A percentile compares a stretch with the other conserved stretches of the same genome.
Conservation (phyloP, 768 basidiomycete species). For the Suillus occidentalis region DNA sequence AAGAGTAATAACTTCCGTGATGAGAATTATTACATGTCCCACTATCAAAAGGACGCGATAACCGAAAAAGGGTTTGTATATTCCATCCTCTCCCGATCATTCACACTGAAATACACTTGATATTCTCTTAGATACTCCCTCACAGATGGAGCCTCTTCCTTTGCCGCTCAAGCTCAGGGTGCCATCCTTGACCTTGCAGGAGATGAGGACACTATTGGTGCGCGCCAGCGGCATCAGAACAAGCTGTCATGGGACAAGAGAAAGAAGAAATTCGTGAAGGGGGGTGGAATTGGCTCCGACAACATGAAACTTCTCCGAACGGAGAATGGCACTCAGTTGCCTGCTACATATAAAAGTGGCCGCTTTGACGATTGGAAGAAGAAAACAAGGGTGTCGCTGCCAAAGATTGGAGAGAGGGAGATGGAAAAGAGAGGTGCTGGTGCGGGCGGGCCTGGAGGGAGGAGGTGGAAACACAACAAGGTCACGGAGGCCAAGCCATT, state of each 20-base stretch:
- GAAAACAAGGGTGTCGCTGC: slow-evolving; percentile 70
- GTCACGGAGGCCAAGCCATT: slow-evolving; percentile 66
- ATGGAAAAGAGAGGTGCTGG: slow-evolving; percentile 36
- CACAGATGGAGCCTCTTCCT: slow-evolving; percentile 81
- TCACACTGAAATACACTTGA: neutral
- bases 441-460: slow-evolving; percentile 41
- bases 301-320: slow-evolving; percentile 93
- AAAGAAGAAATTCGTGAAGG: slow-evolving; percentile 91
- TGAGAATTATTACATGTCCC: slow-evolving; percentile 87
- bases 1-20: slow-evolving; percentile 63
- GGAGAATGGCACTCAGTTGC: slow-evolving; percentile 88
- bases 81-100: neutral
- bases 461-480: slow-evolving; percentile 74
- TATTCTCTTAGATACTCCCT: slow-evolving; percentile 71
- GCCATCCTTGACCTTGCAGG: slow-evolving; percentile 81
- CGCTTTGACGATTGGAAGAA: slow-evolving; percentile 95
- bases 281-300: slow-evolving; percentile 82
- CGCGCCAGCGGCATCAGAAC: slow-evolving; percentile 52
- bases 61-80: slow-evolving; percentile 86
- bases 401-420: slow-evolving; percentile 83
- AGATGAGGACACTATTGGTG: slow-evolving; percentile 65
- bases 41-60: slow-evolving; percentile 83
- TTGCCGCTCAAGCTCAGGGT: slow-evolving; percentile 78
- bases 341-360: slow-evolving; percentile 90
- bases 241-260: slow-evolving; percentile 91